A percentile compares a stretch with the other conserved stretches of the same genome.
phyloP scores from a whole-genome alignment of 306 rosid genomes.

The Canavalia gladiata region DNA sequence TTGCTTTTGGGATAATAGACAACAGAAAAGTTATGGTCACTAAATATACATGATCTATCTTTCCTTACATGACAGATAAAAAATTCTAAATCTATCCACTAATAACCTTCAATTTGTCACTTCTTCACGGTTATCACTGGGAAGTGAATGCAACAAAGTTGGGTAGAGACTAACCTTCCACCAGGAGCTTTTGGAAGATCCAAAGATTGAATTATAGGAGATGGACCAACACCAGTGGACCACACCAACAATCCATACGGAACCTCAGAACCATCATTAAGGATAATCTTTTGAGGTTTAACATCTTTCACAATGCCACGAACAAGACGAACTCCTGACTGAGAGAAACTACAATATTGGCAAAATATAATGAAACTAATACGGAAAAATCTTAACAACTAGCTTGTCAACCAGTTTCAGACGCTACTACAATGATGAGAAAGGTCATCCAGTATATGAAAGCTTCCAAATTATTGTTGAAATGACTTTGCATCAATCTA shows the following conservation, averaged over 20 bases:
- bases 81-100: neutral
- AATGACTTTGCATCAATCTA: neutral
- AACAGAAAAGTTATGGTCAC: neutral
- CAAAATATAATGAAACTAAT: conserved; percentile 18
- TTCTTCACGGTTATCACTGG: neutral
- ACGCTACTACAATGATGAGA: neutral
- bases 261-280: conserved; percentile 81
- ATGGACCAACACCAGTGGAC: conserved; percentile 95
- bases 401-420: neutral
- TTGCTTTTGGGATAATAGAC: neutral
- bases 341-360: conserved; percentile 52
- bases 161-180: conserved; percentile 65
- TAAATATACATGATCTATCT: neutral
- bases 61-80: neutral
- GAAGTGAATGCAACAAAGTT: conserved; percentile 24
- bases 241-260: conserved; percentile 88
- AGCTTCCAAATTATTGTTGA: conserved; percentile 1
- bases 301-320: conserved; percentile 85
- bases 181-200: conserved; percentile 82
- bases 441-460: neutral
- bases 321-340: conserved; percentile 92
- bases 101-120: conserved; percentile 6
- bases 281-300: conserved; percentile 68
- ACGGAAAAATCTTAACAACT: conserved; percentile 23
- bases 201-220: conserved; percentile 67